These are phyloP conservation scores for fission yeast (Schizosaccharomyces pombe) DNA, from an alignment of 805 yeast genomes.

Conservation along the genomic window DNA sequence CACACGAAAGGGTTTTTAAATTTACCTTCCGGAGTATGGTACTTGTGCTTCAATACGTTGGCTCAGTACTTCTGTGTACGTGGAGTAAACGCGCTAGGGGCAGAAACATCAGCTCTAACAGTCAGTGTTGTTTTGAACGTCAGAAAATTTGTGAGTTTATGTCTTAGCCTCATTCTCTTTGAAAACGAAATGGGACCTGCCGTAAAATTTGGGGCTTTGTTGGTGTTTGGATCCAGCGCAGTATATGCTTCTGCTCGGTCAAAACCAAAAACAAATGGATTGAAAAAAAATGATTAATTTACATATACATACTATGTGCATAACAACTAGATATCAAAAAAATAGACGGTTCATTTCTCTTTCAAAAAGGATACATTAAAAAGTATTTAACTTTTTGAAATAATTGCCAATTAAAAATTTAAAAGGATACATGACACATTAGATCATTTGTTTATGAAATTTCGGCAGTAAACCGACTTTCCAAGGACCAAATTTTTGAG, in stretches of 20 bases:
- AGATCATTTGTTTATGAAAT: not conserved
- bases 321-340: too few relatives aligned
- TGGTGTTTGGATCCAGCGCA: not conserved
- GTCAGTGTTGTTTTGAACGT: conserved; percentile 36
- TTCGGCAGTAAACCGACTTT: not conserved
- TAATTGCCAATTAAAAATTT: not conserved
- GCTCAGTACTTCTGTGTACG: conserved; percentile 41
- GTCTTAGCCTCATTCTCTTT: conserved; percentile 32
- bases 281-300: not conserved
- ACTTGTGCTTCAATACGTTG: conserved; percentile 22
- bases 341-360: too few relatives aligned
- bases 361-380: too few relatives aligned
- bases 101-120: conserved; percentile 35
- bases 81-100: conserved; percentile 43
- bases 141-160: conserved; percentile 37
- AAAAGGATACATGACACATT: not conserved
- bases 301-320: too few relatives aligned
- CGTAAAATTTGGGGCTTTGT: not conserved
- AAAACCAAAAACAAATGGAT: not conserved
- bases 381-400: too few relatives aligned
- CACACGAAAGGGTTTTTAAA: too few relatives aligned
- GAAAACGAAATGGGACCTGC: conserved; percentile 16
- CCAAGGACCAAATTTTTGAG: not conserved
- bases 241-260: not conserved
- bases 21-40: conserved; percentile 5